phyloP scores from a whole-genome alignment of 257 asterid genomes.

The Pogostemon cablin region DNA sequence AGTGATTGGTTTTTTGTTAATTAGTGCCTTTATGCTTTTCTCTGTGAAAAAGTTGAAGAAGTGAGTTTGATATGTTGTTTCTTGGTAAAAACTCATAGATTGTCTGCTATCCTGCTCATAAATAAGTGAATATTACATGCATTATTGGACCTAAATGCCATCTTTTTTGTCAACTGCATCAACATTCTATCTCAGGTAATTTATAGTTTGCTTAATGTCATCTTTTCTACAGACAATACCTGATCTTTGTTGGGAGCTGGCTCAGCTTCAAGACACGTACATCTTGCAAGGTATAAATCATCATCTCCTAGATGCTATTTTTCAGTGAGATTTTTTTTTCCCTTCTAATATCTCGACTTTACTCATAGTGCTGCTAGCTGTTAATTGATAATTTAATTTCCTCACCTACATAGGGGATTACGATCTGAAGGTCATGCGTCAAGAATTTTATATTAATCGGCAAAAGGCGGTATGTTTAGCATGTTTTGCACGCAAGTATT shows the following conservation, averaged over 20 bases:
- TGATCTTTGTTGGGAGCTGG: slow-evolving; percentile 96
- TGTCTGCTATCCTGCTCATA: neutral
- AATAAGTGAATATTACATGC: neutral
- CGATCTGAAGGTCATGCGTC: slow-evolving; percentile 99
- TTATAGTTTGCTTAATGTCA: slow-evolving; percentile 35
- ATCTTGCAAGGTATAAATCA: slow-evolving; percentile 81
- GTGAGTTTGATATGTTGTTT: neutral
- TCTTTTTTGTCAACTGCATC: slow-evolving; percentile 20
- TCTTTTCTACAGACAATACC: slow-evolving; percentile 75
- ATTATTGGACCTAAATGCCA: slow-evolving; percentile 17
- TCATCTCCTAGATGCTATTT: slow-evolving; percentile 28
- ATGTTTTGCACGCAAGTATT: neutral
- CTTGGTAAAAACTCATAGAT: neutral
- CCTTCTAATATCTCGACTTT: slow-evolving; percentile 16
- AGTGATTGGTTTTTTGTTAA: slow-evolving; percentile 8
- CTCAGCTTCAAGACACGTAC: slow-evolving; percentile 97
- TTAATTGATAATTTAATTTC: slow-evolving; percentile 19
- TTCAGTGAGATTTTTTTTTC: slow-evolving; percentile 17
- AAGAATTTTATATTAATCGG: slow-evolving; percentile 85
- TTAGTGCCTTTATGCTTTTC: slow-evolving; percentile 6
- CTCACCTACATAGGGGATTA: slow-evolving; percentile 70
- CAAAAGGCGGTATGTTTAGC: slow-evolving; percentile 78
- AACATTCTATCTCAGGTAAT: slow-evolving; percentile 19
- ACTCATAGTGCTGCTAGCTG: slow-evolving; percentile 23
- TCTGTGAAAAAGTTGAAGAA: neutral